Conservation (phyloP, 192 early-diverging fungal species). For the Obelidium mucronatum region DNA sequence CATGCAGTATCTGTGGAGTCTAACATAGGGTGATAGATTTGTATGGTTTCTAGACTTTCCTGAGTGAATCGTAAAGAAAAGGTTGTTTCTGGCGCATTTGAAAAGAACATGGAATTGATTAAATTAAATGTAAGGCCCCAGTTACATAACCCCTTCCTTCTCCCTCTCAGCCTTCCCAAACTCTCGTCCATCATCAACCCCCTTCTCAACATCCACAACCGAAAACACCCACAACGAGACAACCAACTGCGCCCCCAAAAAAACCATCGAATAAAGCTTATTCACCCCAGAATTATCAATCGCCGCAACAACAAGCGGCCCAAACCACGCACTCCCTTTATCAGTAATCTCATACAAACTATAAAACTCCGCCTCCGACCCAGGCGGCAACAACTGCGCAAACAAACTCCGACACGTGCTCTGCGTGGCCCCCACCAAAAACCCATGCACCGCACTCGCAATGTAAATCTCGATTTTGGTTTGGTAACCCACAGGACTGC, state of each 20-base stretch:
- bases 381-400: conserved; percentile 67
- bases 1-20: too few species aligned
- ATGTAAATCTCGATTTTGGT: conserved; percentile 64
- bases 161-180: not conserved
- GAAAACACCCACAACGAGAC: not conserved
- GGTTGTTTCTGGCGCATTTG: too few species aligned
- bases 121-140: too few species aligned
- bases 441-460: conserved; percentile 63
- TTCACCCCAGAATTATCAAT: conserved; percentile 55
- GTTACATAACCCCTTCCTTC: too few species aligned
- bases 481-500: conserved; percentile 58
- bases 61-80: too few species aligned
- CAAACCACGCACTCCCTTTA: conserved; percentile 74
- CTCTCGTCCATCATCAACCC: not conserved
- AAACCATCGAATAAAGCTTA: not conserved
- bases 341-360: conserved; percentile 67
- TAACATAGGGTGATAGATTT: too few species aligned
- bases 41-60: too few species aligned
- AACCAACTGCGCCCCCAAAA: conserved; percentile 7
- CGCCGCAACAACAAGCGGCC: conserved; percentile 73
- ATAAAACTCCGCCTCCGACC: conserved; percentile 75
- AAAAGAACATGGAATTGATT: too few species aligned
- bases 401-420: conserved; percentile 68
- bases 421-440: conserved; percentile 60
- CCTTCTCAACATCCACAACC: conserved; percentile 8